Conservation (phyloP, 202 grass and related monocot genomes). For the Setaria viridis region DNA sequence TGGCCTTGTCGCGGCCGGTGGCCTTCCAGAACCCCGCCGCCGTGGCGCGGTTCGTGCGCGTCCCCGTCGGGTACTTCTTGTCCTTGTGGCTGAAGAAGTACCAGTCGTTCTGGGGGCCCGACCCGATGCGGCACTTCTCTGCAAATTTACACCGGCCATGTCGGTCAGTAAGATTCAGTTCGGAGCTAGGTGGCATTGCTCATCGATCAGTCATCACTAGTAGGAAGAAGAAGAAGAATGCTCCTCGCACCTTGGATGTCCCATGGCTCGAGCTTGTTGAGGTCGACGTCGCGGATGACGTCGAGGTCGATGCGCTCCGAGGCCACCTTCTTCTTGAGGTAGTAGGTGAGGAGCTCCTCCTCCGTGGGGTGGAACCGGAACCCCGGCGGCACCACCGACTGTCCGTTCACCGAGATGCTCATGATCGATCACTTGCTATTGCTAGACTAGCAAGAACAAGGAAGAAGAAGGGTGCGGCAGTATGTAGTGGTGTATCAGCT, state of each 20-base stretch:
- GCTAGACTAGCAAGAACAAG: background rate
- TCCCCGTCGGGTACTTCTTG: constrained; percentile 96
- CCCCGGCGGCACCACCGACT: constrained; percentile 91
- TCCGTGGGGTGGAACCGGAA: constrained; percentile 98
- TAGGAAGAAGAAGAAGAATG: background rate
- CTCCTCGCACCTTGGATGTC: constrained; percentile 78
- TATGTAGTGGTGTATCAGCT: background rate
- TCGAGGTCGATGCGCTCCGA: constrained; percentile 85
- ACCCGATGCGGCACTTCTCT: constrained; percentile 84
- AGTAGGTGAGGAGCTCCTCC: constrained; percentile 96
- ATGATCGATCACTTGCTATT: constrained; percentile 34
- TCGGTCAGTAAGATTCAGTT: background rate
- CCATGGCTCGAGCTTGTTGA: constrained; percentile 99
- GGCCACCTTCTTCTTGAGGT: constrained; percentile 93
- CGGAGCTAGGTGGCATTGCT: too few species aligned
- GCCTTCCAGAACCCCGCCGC: constrained; percentile 94
- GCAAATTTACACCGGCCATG: background rate
- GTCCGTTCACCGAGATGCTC: constrained; percentile 96
- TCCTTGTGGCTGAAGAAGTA: constrained; percentile 99
- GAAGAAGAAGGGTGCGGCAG: background rate
- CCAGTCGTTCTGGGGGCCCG: constrained; percentile 90
- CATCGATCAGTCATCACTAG: background rate
- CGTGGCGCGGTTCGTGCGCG: constrained; percentile 89
- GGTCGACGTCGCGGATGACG: constrained; percentile 94
- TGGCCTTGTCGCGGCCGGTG: constrained; percentile 89